Evolutionary conservation across 805 yeast genomes (phyloP), one percentile per base, ranked within the genome.

Genomic region (Candida succiphila): DNA sequence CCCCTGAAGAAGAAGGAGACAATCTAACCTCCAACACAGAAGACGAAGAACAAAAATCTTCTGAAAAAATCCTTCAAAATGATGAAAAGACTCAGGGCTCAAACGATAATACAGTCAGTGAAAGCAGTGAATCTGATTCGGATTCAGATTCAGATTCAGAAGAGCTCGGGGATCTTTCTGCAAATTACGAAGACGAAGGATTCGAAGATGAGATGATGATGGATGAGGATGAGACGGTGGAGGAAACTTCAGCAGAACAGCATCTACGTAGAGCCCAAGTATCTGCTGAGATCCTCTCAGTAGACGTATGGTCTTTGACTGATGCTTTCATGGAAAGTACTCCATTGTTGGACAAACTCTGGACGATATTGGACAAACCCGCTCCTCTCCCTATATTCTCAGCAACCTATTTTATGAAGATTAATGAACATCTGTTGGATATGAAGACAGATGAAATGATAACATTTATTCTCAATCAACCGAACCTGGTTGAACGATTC

Each of bases 281-380:
- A 45, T 87, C 95, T 5, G 85, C 95, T 2, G 97, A 92, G 52
- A 79, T 92, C 28, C 63, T 92, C 31, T 75, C 89, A 27, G 85
- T 92, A 4, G 97, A 89, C 50, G 88, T 87, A 7, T 89, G 96
- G 96, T 81, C 94, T 2, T 65, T 92, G 25, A 82, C 95, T 2
- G 95, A 88, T 44, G 78, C 94, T 1, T 78, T 92, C 35, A 78
- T 89, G 78, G 88, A 83, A 44, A 73, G 77, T 38, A 63, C 72
- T 4, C 69, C 65, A 16, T 64, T 84, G 25, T 58, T 92, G 47
- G 72, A 72, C 34, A 73, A 69, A 47, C 58, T 92, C 30, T 92
- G 98, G 98, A 58, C 74, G 16, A 64, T 88, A 16, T 64, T 92
- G 38, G 94, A 84, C 45, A 67, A 69, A 35, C 69, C 70, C 3